These are phyloP conservation scores for Aspergillus fumigatus DNA, from an alignment of 2,329 filamentous ascomycete species.

Conservation along the genomic window DNA sequence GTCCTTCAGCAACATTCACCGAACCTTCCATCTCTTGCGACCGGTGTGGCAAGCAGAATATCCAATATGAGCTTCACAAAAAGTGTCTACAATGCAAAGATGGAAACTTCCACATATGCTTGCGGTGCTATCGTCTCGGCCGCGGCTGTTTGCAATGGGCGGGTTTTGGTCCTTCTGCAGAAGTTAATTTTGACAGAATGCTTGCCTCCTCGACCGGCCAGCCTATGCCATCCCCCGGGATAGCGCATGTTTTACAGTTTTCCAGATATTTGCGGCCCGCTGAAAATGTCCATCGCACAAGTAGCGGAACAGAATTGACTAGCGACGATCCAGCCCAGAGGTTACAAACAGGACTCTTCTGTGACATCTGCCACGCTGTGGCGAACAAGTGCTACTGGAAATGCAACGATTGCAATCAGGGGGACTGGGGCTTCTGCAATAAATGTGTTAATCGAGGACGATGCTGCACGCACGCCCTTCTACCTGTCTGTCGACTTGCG, in stretches of 20 bases:
- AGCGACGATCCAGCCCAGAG: conserved; percentile 63
- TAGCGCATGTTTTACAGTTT: conserved; percentile 49
- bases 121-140: conserved; percentile 71
- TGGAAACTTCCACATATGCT: conserved; percentile 74
- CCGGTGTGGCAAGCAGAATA: conserved; percentile 64
- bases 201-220: conserved; percentile 27
- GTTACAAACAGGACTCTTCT: conserved; percentile 78
- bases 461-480: conserved; percentile 74
- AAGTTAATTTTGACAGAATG: conserved; percentile 60
- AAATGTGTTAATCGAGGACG: conserved; percentile 76
- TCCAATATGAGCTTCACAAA: conserved; percentile 84
- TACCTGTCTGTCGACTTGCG: conserved; percentile 65
- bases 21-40: conserved; percentile 74
- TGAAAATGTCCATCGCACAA: conserved; percentile 22
- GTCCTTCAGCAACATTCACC: conserved; percentile 43
- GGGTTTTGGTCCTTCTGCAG: conserved; percentile 74
- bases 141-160: conserved; percentile 83
- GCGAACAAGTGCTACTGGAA: conserved; percentile 87
- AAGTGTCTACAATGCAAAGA: conserved; percentile 67
- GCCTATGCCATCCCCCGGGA: conserved; percentile 8
- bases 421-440: conserved; percentile 93
- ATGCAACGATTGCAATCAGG: conserved; percentile 80
- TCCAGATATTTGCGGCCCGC: conserved; percentile 31
- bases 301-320: conserved; percentile 50
- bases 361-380: conserved; percentile 66